Base-by-base conservation (phyloP, 73 alveolate genomes). In the Paramecium octaurelia region DNA sequence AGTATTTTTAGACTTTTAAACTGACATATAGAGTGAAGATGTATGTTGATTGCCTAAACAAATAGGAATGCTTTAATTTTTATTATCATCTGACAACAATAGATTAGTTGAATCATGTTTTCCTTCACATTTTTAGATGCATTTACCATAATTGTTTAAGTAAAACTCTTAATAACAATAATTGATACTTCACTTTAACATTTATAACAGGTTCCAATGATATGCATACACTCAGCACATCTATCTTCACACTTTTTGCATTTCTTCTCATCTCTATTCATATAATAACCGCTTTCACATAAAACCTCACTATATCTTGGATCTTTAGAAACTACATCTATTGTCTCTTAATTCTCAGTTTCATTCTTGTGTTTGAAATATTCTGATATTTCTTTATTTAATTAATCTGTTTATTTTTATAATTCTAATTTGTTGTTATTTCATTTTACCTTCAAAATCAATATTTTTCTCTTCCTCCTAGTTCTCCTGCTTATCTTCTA, bases 161-260 rank as follows among this genome's bases (percentile, higher is more conserved):
- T 73, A 73, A 36, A 16, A 73, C 87, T 73, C 87, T 73, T 73
- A 36, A 36, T 73, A 64, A 0, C 1, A 54, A 9, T 73, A 16
- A 73, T 4, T 73, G 46, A 36, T 73, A 73, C 87, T 8, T 73
- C 87, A 73, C 38, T 40, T 73, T 73, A 34, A 73, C 87, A 73
- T 36, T 73, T 36, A 11, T 73, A 73, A 40, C 87, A 73, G 4
- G 59, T 73, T 36, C 60, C 87, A 35, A 21, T 29, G 6, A 73
- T 73, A 73, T 73, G 87, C 87, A 73, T 73, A 35, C 87, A 73
- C 14, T 73, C 59, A 36, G 54, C 64, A 73, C 87, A 73, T 29
- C 46, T 35, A 36, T 73, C 87, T 29, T 34, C 57, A 73, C 87
- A 73, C 11, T 73, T 40, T 73, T 36, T 40, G 11, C 87, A 73